Base-by-base conservation (phyloP, 2,329 filamentous ascomycete species). In the Beauveria rudraprayagi region DNA sequence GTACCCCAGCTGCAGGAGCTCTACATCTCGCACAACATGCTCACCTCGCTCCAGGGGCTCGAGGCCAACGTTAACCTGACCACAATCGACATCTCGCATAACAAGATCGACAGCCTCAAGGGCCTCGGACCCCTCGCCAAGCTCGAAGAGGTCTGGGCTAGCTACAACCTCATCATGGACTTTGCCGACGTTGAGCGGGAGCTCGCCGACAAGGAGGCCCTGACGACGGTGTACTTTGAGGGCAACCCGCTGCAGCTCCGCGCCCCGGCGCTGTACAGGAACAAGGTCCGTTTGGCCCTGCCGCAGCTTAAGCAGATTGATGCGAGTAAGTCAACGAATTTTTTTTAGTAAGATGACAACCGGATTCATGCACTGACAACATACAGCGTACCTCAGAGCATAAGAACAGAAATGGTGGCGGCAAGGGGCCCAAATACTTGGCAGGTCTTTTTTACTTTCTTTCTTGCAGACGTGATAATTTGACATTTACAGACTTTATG, bases 171-270 rank as follows among this genome's bases (percentile, higher is more conserved):
- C 67, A 74, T 99, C 28, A 77, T 77, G 22, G 90, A 90, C 71
- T 96, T 97, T 69, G 79, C 80, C 48, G 92, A 97, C 69, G 83
- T 97, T 3, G 89, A 97, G 76, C 83, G 81, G 61, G 83, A 90
- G 67, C 75, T 99, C 65, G 81, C 77, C 57, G 89, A 94, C 70
- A 97, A 96, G 78, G 79, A 89, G 70, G 78, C 87, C 43, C 75
- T 97, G 67, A 85, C 87, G 63, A 97, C 94, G 1, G 93, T 99
- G 11, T 99, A 99, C 72, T 95, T 99, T 66, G 94, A 99, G 72
- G 92, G 92, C 1, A 97, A 96, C 69, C 93, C 92, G 28, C 74
- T 99, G 67, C 94, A 99, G 76, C 80, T 86, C 63, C 83, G 82
- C 60, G 85, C 83, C 5, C 89, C 90, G n/a, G 90, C 90, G 1